These are phyloP conservation scores for Porodaedalea pini DNA, from an alignment of 1,284 basidiomycete species.

Conservation along the genomic window DNA sequence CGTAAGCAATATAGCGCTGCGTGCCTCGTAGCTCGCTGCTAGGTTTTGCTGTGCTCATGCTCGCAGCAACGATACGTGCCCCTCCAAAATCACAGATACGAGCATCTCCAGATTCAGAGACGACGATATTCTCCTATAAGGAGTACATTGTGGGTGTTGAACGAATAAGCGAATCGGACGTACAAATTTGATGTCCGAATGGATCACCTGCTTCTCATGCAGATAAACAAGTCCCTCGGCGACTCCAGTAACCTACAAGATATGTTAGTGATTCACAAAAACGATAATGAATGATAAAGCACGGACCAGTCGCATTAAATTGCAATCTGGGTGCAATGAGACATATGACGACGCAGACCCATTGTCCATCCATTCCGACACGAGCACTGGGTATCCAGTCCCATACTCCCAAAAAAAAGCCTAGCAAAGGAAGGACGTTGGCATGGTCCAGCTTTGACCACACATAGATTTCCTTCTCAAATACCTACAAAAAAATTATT, in stretches of 20 bases:
- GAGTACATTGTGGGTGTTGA: neutral
- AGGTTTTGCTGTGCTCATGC: too few species aligned
- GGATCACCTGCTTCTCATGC: neutral
- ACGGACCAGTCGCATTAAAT: neutral
- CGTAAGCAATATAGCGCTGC: too few species aligned
- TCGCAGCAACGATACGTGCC: too few species aligned
- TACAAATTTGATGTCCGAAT: neutral
- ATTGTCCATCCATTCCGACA: constrained; percentile 6
- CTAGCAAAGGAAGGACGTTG: neutral
- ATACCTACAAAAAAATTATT: neutral
- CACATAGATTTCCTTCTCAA: neutral
- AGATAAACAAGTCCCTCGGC: neutral
- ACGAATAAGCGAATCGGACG: neutral
- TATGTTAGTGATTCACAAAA: neutral
- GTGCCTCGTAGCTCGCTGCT: too few species aligned
- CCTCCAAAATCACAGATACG: too few species aligned
- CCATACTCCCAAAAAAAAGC: constrained; percentile 7
- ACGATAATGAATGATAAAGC: neutral
- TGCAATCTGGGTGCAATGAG: neutral
- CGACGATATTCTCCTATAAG: neutral
- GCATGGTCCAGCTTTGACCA: neutral
- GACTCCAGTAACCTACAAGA: neutral
- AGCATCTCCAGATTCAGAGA: too few species aligned
- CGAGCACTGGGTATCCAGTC: neutral
- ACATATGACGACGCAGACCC: neutral